Conservation (phyloP, 768 basidiomycete species). For the Hericium coralloides region DNA sequence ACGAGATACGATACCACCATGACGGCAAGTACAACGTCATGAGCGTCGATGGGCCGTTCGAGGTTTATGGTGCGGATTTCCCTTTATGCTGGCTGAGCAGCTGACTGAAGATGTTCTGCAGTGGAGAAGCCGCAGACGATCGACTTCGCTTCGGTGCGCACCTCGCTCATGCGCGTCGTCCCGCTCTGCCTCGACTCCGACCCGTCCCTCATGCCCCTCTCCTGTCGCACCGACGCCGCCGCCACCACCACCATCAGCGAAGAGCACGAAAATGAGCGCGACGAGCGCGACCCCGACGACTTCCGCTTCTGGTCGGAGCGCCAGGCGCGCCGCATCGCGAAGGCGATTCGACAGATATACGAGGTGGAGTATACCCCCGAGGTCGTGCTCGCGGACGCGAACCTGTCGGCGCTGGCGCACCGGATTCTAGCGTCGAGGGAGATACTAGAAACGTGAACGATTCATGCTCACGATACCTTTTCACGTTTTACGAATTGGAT, state of each 20-base stretch:
- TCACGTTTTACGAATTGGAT: not conserved
- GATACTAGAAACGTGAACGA: conserved; percentile 22
- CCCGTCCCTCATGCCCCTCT: conserved; percentile 61
- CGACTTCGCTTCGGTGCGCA: conserved; percentile 57
- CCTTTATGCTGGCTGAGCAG: not conserved
- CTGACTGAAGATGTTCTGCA: conserved; percentile 22
- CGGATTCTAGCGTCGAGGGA: conserved; percentile 75
- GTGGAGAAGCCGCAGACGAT: conserved; percentile 61
- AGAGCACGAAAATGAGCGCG: conserved; percentile 20
- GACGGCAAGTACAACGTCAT: conserved; percentile 98
- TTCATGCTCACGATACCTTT: not conserved
- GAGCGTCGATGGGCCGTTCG: conserved; percentile 74
- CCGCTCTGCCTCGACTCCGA: conserved; percentile 84
- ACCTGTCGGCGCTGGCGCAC: conserved; percentile 75
- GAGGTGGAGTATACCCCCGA: conserved; percentile 83
- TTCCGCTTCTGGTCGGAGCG: conserved; percentile 88
- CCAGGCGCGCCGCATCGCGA: conserved; percentile 85
- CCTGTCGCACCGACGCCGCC: conserved; percentile 33
- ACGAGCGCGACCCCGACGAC: conserved; percentile 74
- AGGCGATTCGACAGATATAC: conserved; percentile 73
- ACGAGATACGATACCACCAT: conserved; percentile 94
- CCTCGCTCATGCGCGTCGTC: conserved; percentile 66
- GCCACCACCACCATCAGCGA: conserved; percentile 15
- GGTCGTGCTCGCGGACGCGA: conserved; percentile 91
- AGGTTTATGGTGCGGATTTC: conserved; percentile 70